A percentile compares a stretch with the other conserved stretches of the same genome.
Evolutionary conservation across 768 basidiomycete genomes (phyloP).

Genomic region (Phylloporus sp.): DNA sequence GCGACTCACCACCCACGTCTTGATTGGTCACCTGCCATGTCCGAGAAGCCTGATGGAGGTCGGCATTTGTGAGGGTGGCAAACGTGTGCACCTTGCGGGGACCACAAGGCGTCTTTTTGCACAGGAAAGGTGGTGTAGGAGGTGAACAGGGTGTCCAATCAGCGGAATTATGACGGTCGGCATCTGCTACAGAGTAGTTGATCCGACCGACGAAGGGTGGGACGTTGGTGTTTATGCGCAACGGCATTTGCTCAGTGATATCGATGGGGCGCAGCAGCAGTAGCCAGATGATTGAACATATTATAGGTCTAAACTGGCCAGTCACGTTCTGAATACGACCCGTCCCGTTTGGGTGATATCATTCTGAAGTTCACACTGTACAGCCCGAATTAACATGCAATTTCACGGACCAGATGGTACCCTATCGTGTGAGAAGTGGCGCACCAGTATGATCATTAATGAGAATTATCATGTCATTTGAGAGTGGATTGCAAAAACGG

Average conservation of each 20-base stretch:
- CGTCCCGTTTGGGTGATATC: conserved; percentile 9
- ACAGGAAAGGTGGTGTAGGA: conserved; percentile 18
- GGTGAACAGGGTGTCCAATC: conserved; percentile 14
- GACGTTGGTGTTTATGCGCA: conserved; percentile 29
- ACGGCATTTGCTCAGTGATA: conserved; percentile 23
- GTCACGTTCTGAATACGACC: conserved; percentile 28
- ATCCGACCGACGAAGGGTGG: conserved; percentile 19
- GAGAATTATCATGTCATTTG: conserved; percentile 4
- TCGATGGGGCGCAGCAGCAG: conserved; percentile 4
- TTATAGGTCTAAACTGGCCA: conserved; percentile 16
- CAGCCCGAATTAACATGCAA: conserved; percentile 13
- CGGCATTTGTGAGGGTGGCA: conserved; percentile 31
- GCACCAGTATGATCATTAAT: conserved; percentile 15
- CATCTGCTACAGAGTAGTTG: conserved; percentile 17
- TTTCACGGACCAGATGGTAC: conserved; percentile 7
- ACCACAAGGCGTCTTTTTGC: conserved; percentile 26
- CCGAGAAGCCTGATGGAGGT: conserved; percentile 27
- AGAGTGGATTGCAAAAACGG: background rate
- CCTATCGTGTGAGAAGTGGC: conserved; percentile 14
- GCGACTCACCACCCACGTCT: conserved; percentile 26
- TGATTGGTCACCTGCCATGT: conserved; percentile 24
- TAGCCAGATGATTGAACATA: conserved; percentile 9
- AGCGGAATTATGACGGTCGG: conserved; percentile 10
- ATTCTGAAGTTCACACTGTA: conserved; percentile 3
- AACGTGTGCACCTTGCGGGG: conserved; percentile 32